phyloP scores from a whole-genome alignment of 1,284 basidiomycete species.

The Sphagnurus paluster region DNA sequence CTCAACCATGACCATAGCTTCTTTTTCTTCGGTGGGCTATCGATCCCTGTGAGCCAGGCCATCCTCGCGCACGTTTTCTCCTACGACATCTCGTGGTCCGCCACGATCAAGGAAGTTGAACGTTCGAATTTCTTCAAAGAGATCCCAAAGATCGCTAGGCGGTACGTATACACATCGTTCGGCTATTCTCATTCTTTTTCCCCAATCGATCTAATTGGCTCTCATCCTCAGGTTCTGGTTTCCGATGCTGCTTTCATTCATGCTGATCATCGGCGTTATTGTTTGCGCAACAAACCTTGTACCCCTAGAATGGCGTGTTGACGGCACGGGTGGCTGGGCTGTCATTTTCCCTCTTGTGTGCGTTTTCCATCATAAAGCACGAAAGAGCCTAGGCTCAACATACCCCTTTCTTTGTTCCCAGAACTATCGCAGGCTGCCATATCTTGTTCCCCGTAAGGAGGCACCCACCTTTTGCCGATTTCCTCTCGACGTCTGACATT shows the following conservation, averaged over 20 bases:
- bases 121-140: conserved; percentile 89
- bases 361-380: conserved; percentile 46
- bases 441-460: conserved; percentile 63
- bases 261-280: conserved; percentile 50
- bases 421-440: conserved; percentile 51
- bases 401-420: conserved; percentile 38
- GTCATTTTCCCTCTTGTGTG: conserved; percentile 69
- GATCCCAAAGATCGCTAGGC: conserved; percentile 75
- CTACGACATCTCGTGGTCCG: conserved; percentile 85
- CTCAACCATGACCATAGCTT: conserved; percentile 46
- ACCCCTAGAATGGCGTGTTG: conserved; percentile 61
- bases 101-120: conserved; percentile 81
- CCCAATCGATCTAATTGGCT: too few species aligned
- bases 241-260: conserved; percentile 50
- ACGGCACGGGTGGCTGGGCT: conserved; percentile 54
- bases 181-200: not conserved
- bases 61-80: conserved; percentile 81
- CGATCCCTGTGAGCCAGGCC: conserved; percentile 74
- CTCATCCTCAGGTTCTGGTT: conserved; percentile 54
- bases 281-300: conserved; percentile 46
- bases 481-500: conserved; percentile 12
- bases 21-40: conserved; percentile 83
- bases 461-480: not conserved
- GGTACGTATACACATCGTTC: conserved; percentile 32
- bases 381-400: not conserved